Evolutionary conservation across 2,329 filamentous ascomycete genomes (phyloP), one percentile per base, ranked within the genome.

Genomic region (Penicillium sp.): DNA sequence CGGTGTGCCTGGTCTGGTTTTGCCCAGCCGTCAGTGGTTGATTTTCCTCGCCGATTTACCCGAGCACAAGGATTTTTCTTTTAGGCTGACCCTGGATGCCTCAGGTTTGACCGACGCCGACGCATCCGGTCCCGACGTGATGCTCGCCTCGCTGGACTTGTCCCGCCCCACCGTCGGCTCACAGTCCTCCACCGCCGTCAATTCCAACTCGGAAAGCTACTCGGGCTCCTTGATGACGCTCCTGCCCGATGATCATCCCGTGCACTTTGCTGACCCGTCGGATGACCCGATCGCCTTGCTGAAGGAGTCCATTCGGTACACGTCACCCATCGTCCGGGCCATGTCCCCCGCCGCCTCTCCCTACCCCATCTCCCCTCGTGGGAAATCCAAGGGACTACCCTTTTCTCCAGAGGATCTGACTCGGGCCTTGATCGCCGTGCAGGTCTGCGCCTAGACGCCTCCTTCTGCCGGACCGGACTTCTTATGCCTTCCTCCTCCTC

Each of bases 401-500:
- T 68, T 70, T 43, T 49, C 61, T 12, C 64, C 67, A 7, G 63
- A 69, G 5, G 64, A 69, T 52, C 56, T 70, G 54, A 54, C 60
- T 27, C 62, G 64, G 46, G 67, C 67, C 50, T 62, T 70, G 62
- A 62, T 59, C 55, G 64, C 66, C 44, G 61, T 69, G 43, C 63
- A 64, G 50, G 58, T 68, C 46, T 66, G 59, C 55, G 55, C 51
- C 33, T 62, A 50, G 52, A n/a, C 33, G 34, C 42, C 32, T 39
- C 24, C 26, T 32, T 42, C 13, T 9, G 25, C 27, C 43, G 43
- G 43, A 46, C 45, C 46, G 45, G 18, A 26, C 41, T 34, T 6
- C 27, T 18, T 9, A 12, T 25, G 12, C 33, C 6, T 37, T 5
- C 29, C 29, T 32, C 29, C 11, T 32, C 11, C 29, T 8, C 11